These are phyloP conservation scores for Boletus subparvulus DNA, from an alignment of 768 basidiomycete species.

Conservation along the genomic window DNA sequence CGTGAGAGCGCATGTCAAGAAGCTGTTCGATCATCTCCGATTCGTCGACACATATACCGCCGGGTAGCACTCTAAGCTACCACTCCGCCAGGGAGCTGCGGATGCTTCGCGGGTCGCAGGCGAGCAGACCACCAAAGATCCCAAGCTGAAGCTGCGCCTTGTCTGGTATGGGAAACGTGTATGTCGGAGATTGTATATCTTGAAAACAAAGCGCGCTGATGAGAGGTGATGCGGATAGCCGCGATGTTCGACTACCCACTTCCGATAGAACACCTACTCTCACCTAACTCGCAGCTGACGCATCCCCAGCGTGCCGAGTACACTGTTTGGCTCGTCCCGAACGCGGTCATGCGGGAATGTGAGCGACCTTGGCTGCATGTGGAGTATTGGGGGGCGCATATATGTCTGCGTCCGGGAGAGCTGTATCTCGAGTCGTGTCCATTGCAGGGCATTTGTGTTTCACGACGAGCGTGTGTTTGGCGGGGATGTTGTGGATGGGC, in stretches of 20 bases:
- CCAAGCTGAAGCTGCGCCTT: neutral
- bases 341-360: neutral
- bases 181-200: too few relatives aligned
- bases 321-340: neutral
- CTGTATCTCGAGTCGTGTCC: constrained; percentile 44
- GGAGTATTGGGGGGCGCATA: constrained; percentile 19
- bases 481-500: too few relatives aligned
- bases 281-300: constrained; percentile 20
- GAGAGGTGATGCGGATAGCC: too few relatives aligned
- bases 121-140: neutral
- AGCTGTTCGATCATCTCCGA: constrained; percentile 40
- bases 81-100: constrained; percentile 18
- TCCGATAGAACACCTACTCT: constrained; percentile 1
- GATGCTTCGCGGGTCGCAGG: constrained; percentile 21
- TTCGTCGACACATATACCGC: constrained; percentile 40
- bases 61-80: constrained; percentile 17
- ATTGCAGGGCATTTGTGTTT: neutral
- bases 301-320: constrained; percentile 5
- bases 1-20: too few relatives aligned
- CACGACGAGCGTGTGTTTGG: neutral
- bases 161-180: too few relatives aligned
- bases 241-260: too few relatives aligned
- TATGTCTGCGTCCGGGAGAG: constrained; percentile 43
- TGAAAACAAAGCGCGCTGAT: too few relatives aligned
- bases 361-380: constrained; percentile 5